phyloP scores from a whole-genome alignment of 2,329 filamentous ascomycete genomes.

The Curvularia verruculosa region DNA sequence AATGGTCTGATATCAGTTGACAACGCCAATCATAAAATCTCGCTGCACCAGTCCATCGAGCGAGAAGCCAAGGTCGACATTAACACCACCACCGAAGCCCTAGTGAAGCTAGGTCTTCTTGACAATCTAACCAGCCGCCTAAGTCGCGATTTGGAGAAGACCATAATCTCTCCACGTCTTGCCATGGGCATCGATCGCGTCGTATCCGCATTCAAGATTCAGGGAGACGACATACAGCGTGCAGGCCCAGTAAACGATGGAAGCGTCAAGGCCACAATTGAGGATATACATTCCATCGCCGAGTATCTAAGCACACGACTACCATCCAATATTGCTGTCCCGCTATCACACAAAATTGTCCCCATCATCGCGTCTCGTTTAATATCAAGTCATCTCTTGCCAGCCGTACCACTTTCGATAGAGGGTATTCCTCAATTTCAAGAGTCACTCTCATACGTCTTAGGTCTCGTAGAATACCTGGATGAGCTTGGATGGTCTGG shows the following conservation, averaged over 20 bases:
- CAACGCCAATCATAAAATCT: slow-evolving; percentile 59
- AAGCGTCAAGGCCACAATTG: slow-evolving; percentile 37
- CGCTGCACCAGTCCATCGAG: slow-evolving; percentile 60
- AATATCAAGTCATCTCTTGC: slow-evolving; percentile 75
- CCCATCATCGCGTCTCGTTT: slow-evolving; percentile 71
- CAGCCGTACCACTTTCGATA: slow-evolving; percentile 76
- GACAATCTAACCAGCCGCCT: slow-evolving; percentile 63
- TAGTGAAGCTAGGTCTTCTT: slow-evolving; percentile 48
- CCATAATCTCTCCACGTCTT: slow-evolving; percentile 67
- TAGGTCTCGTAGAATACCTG: slow-evolving; percentile 68
- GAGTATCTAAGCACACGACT: slow-evolving; percentile 59
- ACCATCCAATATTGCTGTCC: slow-evolving; percentile 55
- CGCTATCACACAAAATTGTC: slow-evolving; percentile 73
- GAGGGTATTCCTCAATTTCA: slow-evolving; percentile 75
- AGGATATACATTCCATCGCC: slow-evolving; percentile 50
- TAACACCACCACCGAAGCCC: slow-evolving; percentile 43
- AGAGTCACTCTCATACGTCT: slow-evolving; percentile 67
- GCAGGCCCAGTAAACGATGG: slow-evolving; percentile 34
- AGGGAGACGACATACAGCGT: slow-evolving; percentile 45
- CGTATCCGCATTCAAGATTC: slow-evolving; percentile 40
- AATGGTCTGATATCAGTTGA: slow-evolving; percentile 69
- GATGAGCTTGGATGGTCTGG: slow-evolving; percentile 67
- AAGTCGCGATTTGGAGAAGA: slow-evolving; percentile 67
- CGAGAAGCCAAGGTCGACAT: slow-evolving; percentile 38
- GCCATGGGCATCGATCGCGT: slow-evolving; percentile 42